Conservation (phyloP, 768 basidiomycete species). For the Trametes meyenii region DNA sequence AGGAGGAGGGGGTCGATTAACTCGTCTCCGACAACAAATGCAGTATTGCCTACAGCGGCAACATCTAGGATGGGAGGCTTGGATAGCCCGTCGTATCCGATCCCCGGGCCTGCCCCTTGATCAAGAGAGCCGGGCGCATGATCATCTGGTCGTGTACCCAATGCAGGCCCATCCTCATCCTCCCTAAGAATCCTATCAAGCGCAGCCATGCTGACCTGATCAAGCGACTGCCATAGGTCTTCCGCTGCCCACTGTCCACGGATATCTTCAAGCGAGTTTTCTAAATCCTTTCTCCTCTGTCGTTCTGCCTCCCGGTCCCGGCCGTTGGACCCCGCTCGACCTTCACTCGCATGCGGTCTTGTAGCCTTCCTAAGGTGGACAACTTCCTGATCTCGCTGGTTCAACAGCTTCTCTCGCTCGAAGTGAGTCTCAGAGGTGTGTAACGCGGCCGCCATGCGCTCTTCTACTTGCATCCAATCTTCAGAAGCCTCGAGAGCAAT, state of each 20-base stretch:
- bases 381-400: conserved; percentile 26
- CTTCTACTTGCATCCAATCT: conserved; percentile 53
- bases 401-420: conserved; percentile 29
- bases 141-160: not conserved
- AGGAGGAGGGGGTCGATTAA: conserved; percentile 38
- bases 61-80: not conserved
- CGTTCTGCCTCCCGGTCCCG: conserved; percentile 33
- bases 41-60: not conserved
- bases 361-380: conserved; percentile 25
- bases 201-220: conserved; percentile 34
- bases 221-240: conserved; percentile 36
- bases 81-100: not conserved
- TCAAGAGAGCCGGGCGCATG: not conserved
- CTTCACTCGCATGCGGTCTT: conserved; percentile 25
- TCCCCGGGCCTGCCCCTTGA: not conserved
- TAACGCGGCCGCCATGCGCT: conserved; percentile 41
- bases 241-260: conserved; percentile 33
- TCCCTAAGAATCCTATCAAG: conserved; percentile 42
- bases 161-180: conserved; percentile 27
- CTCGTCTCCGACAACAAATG: conserved; percentile 5
- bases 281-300: conserved; percentile 28
- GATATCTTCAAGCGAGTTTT: conserved; percentile 30
- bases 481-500: conserved; percentile 54
- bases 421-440: conserved; percentile 33
- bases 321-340: conserved; percentile 15